Percentiles rank a stretch among this genome's conserved stretches.
phyloP scores from a whole-genome alignment of 345 rosid species.

The Rhodomyrtus tomentosa region DNA sequence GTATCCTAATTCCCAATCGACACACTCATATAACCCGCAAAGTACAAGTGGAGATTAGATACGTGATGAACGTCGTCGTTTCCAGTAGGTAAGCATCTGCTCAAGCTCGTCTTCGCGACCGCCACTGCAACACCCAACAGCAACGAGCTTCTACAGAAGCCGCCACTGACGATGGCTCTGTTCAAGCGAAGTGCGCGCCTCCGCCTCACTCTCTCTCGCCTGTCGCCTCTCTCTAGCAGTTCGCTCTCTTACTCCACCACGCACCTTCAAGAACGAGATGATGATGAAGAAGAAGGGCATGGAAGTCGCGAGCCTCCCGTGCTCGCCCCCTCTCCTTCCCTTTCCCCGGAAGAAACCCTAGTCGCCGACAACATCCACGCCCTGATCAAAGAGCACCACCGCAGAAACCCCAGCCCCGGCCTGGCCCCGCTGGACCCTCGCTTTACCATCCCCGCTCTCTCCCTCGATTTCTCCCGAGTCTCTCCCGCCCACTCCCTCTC shows the following conservation, averaged over 20 bases:
- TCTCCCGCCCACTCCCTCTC: constrained; percentile 25
- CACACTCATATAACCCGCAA: neutral
- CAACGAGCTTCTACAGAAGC: neutral
- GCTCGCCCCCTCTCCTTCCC: neutral
- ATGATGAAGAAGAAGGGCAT: neutral
- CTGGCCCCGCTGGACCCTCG: constrained; percentile 21
- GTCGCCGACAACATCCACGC: constrained; percentile 44
- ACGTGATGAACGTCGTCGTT: neutral
- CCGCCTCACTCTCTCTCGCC: neutral
- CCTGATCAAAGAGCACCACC: constrained; percentile 71
- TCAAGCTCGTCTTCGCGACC: neutral
- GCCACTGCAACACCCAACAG: neutral
- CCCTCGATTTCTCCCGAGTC: constrained; percentile 46
- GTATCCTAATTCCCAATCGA: too few relatives aligned
- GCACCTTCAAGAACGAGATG: constrained; percentile 8
- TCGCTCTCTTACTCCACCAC: constrained; percentile 12
- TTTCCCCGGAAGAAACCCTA: constrained; percentile 38
- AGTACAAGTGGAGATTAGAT: neutral
- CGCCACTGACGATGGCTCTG: constrained; percentile 2
- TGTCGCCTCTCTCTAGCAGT: neutral
- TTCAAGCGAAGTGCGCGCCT: neutral
- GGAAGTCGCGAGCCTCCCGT: neutral
- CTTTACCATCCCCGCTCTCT: constrained; percentile 50
- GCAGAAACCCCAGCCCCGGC: constrained; percentile 44
- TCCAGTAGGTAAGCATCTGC: neutral